phyloP scores from a whole-genome alignment of 208 protist genomes.

The Polymyxa betae region DNA sequence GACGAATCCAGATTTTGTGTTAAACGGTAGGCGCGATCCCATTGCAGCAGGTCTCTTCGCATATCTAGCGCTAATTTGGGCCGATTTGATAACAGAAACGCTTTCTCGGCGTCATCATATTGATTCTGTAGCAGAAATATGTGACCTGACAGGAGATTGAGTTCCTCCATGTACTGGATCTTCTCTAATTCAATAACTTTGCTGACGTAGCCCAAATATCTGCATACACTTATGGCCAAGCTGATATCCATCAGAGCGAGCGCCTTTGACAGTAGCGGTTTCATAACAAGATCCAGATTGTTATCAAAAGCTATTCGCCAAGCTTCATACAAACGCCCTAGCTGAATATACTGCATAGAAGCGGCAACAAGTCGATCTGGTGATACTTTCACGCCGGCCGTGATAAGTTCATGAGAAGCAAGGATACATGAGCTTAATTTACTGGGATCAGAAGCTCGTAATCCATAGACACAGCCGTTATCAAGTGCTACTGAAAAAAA shows the following conservation, averaged over 20 bases:
- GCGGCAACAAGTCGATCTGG: not conserved
- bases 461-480: not conserved
- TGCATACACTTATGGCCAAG: constrained; percentile 87
- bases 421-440: not conserved
- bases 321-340: not conserved
- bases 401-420: not conserved
- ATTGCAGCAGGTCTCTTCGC: constrained; percentile 93
- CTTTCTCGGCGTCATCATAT: constrained; percentile 72
- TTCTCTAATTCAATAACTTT: constrained; percentile 88
- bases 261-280: constrained; percentile 80
- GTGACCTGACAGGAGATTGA: constrained; percentile 89
- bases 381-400: not conserved
- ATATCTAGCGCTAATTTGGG: constrained; percentile 90
- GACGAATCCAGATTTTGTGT: constrained; percentile 85
- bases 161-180: constrained; percentile 87
- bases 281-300: constrained; percentile 75
- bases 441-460: not conserved
- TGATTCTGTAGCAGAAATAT: constrained; percentile 83
- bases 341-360: constrained; percentile 37
- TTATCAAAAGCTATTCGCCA: constrained; percentile 70
- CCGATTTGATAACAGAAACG: constrained; percentile 85
- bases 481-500: not conserved
- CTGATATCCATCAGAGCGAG: constrained; percentile 88
- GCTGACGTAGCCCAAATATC: constrained; percentile 84
- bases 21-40: constrained; percentile 88